phyloP scores from a whole-genome alignment of 2,329 filamentous ascomycete species.

The Trichothecium sympodiale region DNA sequence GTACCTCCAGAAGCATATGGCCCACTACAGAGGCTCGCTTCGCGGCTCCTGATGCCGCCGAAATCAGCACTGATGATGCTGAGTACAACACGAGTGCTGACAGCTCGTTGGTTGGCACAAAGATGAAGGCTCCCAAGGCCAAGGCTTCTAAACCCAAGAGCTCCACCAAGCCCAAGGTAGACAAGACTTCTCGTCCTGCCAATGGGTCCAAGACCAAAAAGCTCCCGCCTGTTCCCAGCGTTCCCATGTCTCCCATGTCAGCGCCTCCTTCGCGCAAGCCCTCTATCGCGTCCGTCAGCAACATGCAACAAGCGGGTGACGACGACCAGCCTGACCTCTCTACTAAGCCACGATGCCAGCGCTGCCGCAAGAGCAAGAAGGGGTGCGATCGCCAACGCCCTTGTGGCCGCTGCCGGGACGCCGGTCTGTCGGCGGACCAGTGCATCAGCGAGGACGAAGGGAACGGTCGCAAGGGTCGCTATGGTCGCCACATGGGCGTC shows the following conservation, averaged over 20 bases:
- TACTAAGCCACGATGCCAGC: conserved; percentile 91
- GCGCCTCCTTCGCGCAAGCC: conserved; percentile 66
- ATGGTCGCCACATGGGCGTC: conserved; percentile 62
- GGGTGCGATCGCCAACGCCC: conserved; percentile 94
- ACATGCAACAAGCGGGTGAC: conserved; percentile 47
- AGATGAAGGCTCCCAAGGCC: conserved; percentile 23
- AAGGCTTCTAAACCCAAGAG: conserved; percentile 23
- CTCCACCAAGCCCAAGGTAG: conserved; percentile 35
- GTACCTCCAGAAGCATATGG: conserved; percentile 33
- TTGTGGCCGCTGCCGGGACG: conserved; percentile 90
- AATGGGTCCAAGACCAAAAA: conserved; percentile 39
- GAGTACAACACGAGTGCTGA: conserved; percentile 21
- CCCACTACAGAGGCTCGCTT: conserved; percentile 43
- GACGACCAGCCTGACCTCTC: conserved; percentile 90
- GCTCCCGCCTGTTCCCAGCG: conserved; percentile 22
- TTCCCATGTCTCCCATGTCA: conserved; percentile 53
- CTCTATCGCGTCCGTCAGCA: conserved; percentile 51
- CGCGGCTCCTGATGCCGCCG: conserved; percentile 30
- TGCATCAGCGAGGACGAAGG: conserved; percentile 97
- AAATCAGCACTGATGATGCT: conserved; percentile 22
- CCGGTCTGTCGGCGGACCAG: conserved; percentile 82
- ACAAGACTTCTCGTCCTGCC: conserved; percentile 8
- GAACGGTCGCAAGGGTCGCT: conserved; percentile 91
- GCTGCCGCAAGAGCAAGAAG: conserved; percentile 99
- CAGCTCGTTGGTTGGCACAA: conserved; percentile 25